Conservation (phyloP, 805 yeast genomes). For the Scheffersomyces ergatensis region DNA sequence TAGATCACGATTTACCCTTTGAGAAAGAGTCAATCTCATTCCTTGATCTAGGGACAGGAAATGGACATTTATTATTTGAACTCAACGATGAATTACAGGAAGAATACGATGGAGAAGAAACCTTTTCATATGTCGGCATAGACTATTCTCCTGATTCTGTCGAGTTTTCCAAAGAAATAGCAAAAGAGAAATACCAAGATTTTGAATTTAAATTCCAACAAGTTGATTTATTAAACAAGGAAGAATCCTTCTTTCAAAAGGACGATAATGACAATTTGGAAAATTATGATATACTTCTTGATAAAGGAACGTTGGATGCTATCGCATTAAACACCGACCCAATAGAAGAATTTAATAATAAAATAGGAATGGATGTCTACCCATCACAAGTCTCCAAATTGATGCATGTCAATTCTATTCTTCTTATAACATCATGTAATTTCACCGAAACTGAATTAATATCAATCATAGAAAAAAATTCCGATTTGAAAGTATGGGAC, state of each 20-base stretch:
- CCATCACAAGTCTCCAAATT: slow-evolving; percentile 56
- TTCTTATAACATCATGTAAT: slow-evolving; percentile 88
- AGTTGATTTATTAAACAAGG: slow-evolving; percentile 61
- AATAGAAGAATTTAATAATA: slow-evolving; percentile 40
- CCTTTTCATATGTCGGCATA: slow-evolving; percentile 51
- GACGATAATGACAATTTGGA: slow-evolving; percentile 20
- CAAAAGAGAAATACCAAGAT: slow-evolving; percentile 33
- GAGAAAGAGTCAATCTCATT: slow-evolving; percentile 35
- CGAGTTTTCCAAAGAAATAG: slow-evolving; percentile 65
- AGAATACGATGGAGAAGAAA: slow-evolving; percentile 29
- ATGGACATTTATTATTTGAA: slow-evolving; percentile 83
- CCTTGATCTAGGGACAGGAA: slow-evolving; percentile 92
- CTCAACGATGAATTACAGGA: slow-evolving; percentile 62
- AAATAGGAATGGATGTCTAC: slow-evolving; percentile 57
- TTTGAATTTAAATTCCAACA: slow-evolving; percentile 52
- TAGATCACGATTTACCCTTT: slow-evolving; percentile 21
- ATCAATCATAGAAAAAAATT: slow-evolving; percentile 46
- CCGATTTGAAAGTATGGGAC: slow-evolving; percentile 56
- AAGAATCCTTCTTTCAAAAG: slow-evolving; percentile 33
- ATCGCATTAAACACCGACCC: slow-evolving; percentile 75
- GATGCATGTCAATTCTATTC: slow-evolving; percentile 53
- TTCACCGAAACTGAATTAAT: slow-evolving; percentile 80
- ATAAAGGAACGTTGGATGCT: slow-evolving; percentile 97
- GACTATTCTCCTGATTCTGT: slow-evolving; percentile 88
- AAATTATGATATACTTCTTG: slow-evolving; percentile 72